Base-by-base conservation (phyloP, 75 land plant genomes). In the Ceratopteris richardii region DNA sequence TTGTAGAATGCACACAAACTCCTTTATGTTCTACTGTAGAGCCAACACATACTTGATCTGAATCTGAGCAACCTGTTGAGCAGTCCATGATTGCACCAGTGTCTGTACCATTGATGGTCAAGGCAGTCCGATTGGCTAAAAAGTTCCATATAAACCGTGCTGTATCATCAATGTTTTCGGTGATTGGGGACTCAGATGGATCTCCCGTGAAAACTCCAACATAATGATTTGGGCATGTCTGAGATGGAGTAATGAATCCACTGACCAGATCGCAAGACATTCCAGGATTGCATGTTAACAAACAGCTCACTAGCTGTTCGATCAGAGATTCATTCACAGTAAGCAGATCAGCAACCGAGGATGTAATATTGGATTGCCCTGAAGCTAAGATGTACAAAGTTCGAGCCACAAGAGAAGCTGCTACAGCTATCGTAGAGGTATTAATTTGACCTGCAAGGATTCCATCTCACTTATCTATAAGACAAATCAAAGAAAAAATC, bases 111-210 rank as follows among this genome's bases (percentile, higher is more conserved):
- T 46, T 46, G 11, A 39, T 59, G 28, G 52, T 54, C n/a, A 31
- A 29, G 16, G 86, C 79, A 33, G 90, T 89, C 17, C 74, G 81
- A 23, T 84, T 85, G 11, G 96, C 91, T 54, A 95, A 52, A 69
- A 95, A 95, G 56, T 95, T 90, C 96, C 96, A 95, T 9, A 90
- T 31, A 64, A 95, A 95, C 42, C 91, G 81, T 7, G 92, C 52
- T 20, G 82, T 73, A 60, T 95, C 97, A 62, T 65, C 78, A 7
- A 69, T 69, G 62, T 68, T 58, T 29, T 65, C 77, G 44, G 60
- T 61, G 62, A 57, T 50, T 31, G 78, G 80, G 6, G 56, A 43
- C 25, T 68, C 51, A 9, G 83, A 66, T 40, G 96, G 91, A 22
- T 78, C 72, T 23, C 77, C 88, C 31, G 71, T 56, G 30, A 95